Evolutionary conservation across 768 basidiomycete species (phyloP), one percentile per base, ranked within the genome.

Genomic region (Clavaria fumosa): DNA sequence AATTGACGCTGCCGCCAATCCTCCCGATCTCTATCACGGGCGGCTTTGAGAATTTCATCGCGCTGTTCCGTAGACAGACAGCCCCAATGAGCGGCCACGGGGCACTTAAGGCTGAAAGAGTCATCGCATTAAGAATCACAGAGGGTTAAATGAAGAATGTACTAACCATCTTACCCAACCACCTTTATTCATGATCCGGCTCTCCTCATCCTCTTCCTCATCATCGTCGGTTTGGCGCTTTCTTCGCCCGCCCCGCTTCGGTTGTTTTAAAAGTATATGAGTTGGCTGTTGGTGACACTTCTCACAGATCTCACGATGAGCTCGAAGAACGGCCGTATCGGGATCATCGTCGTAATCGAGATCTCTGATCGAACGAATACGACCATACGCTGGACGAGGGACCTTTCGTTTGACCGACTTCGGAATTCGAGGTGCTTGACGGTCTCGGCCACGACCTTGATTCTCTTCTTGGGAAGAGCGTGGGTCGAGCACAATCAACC

Each of bases 101-200:
- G 78, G 43, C 85, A 90, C 52, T 73, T 78, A 28, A 84, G 63
- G 51, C 83, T 86, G 4, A 14, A 7, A 50, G 35, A 45, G 6
- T 15, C 3, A n/a, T 23, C 7, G 23, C 26, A 23, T 53, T 6
- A 52, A 34, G 28, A 42, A 24, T 12, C 27, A 32, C 31, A 30
- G 4, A 40, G 38, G 14, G 31, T 21, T 30, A 4, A 24, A 12
- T 22, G 15, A 14, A 34, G 12, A 38, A 10, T 17, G 22, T 31
- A 57, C 68, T 39, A 52, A 83, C 83, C 85, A 90, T 57, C 72
- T 67, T 44, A 88, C 72, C 85, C 85, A 90, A 19, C 85, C 85
- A 9, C 85, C 85, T 32, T 78, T 57, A 5, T 53, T 51, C 9
- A 43, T 56, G 7, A 73, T 56, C 34, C 57, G 60, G 24, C 72